Base-by-base conservation (phyloP, 108 stramenopile genomes). In the Parmales sp. region DNA sequence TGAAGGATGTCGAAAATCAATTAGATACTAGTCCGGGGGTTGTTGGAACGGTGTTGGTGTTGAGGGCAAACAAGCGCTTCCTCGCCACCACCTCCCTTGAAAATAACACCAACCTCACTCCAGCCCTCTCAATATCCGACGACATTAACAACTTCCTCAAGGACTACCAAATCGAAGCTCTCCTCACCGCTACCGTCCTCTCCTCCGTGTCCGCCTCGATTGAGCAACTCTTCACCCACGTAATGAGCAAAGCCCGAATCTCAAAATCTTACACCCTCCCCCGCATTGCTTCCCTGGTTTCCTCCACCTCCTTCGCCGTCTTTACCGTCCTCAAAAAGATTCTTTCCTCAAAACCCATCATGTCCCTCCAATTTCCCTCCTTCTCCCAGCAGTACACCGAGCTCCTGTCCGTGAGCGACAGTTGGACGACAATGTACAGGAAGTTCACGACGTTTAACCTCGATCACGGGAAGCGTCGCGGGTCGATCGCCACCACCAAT, bases 81-180 rank as follows among this genome's bases (percentile, higher is more conserved):
- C 82, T 94, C 1, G 90, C 93, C n/a, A 90, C 91, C 0, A 82
- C 90, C 28, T 90, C 91, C 16, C 72, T 96, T 43, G 31, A 38
- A 29, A 23, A 63, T 16, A 88, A 91, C 74, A 92, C 91, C 13
- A 90, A 90, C 2, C 66, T 96, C 54, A 87, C 86, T 41, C 76
- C 73, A 39, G 89, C 95, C 1, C 50, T 83, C n/a, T 66, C 76
- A 28, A 76, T 81, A 45, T 71, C 81, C 1, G 64, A 71, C 3
- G 93, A 93, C 70, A 83, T 92, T 6, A 83, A 82, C 28, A 80
- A 82, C 63, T 93, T 92, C 74, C 76, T 97, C n/a, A 78, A 82
- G 51, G 51, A 69, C 8, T 93, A 91, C 60, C 96, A 94, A 34
- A 76, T 90, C 0, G 77, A 75, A 13, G 69, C 75, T 0, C 80